Base-by-base conservation (phyloP, 2,329 filamentous ascomycete species). In the Pezicula neosporulosa region DNA sequence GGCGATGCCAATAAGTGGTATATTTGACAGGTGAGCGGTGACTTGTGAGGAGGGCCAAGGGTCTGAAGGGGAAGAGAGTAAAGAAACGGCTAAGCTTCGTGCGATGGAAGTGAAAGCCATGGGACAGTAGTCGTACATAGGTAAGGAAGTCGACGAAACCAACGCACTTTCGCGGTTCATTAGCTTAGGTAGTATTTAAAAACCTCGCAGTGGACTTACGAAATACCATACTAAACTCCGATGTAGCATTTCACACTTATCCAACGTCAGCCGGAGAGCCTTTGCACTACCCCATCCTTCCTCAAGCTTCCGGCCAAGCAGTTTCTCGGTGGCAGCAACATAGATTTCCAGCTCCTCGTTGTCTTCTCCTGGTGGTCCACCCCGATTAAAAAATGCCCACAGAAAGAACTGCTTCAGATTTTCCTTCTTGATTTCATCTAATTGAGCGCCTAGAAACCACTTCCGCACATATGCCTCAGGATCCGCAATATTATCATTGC, bases 391-490 rank as follows among this genome's bases (percentile, higher is more conserved):
- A 48, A 85, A 78, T 1, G 77, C 80, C 83, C 81, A 86, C n/a
- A 74, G 66, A 18, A 82, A 71, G 61, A 83, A 85, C 49, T 82
- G 78, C 63, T 78, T 80, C 47, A 85, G 59, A 61, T 85, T 83
- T 30, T 85, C 80, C 13, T 74, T 69, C 49, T 75, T 74, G 43
- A 86, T 78, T 27, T 82, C 79, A 27, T 71, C 66, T 3, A 69
- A 44, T 15, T 73, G 68, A 7, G 80, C 78, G 27, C 76, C 76
- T 21, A 77, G 66, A 60, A 85, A 85, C 83, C 83, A 86, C 56
- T 73, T 76, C 47, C 63, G 68, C 27, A 86, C 53, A 56, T 81
- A 86, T 35, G 64, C 69, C 36, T 77, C 74, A 0, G 73, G 71
- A 59, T 84, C 74, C 1, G 75, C 69, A 13, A 83, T 76, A 49